Percentiles rank a stretch among this genome's conserved stretches.
phyloP scores from a whole-genome alignment of 768 basidiomycete species.

The Pholiota conissans region DNA sequence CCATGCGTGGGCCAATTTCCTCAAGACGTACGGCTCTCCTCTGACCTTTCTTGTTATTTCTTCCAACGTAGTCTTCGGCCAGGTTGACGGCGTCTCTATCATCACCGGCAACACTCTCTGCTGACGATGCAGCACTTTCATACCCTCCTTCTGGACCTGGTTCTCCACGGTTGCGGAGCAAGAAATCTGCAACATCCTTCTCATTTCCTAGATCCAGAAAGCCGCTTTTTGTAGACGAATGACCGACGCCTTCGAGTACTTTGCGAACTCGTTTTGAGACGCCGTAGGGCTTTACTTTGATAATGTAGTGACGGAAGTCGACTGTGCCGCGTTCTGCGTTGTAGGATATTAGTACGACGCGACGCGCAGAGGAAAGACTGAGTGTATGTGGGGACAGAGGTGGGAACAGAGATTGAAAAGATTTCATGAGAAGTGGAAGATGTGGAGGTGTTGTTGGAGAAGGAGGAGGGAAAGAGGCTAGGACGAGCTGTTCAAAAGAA shows the following conservation, averaged over 20 bases:
- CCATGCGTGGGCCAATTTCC: constrained; percentile 95
- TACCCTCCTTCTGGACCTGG: constrained; percentile 68
- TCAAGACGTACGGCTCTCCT: constrained; percentile 89
- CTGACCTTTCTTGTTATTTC: constrained; percentile 91
- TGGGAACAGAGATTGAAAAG: constrained; percentile 96
- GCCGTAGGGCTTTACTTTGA: constrained; percentile 93
- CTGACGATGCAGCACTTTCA: constrained; percentile 79
- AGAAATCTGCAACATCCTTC: constrained; percentile 93
- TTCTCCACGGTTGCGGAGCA: constrained; percentile 72
- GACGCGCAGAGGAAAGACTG: constrained; percentile 84
- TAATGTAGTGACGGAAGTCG: constrained; percentile 93
- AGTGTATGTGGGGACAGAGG: constrained; percentile 83
- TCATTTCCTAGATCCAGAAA: constrained; percentile 85
- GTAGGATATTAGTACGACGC: constrained; percentile 92
- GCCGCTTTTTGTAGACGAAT: constrained; percentile 31
- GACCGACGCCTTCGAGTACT: constrained; percentile 65
- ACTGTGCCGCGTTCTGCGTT: constrained; percentile 83
- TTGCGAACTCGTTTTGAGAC: constrained; percentile 89
- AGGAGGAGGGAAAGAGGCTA: constrained; percentile 82
- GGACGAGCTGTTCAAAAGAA: constrained; percentile 66
- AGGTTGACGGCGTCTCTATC: constrained; percentile 82
- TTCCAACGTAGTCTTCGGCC: constrained; percentile 91
- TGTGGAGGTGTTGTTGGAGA: constrained; percentile 78
- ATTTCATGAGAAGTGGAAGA: constrained; percentile 88
- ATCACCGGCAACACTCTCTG: constrained; percentile 81